Percentiles rank a stretch among this genome's conserved stretches.
phyloP scores from a whole-genome alignment of 1,139 yeast species.

The Hyphopichia wangnamkhiaoensis region DNA sequence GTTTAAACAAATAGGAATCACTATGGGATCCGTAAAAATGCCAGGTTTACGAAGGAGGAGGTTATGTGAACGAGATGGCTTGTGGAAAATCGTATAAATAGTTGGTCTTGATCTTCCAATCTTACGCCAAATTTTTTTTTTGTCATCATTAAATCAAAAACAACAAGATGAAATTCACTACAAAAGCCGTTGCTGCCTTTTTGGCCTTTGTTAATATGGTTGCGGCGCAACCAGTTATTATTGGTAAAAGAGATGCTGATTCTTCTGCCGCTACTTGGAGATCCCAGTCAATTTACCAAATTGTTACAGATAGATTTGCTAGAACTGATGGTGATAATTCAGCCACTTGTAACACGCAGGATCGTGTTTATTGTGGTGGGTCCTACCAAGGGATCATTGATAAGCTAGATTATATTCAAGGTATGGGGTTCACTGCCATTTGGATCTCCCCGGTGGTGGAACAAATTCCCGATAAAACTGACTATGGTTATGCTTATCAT shows the following conservation, averaged over 20 bases:
- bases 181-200: background rate
- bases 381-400: slow-evolving; percentile 4
- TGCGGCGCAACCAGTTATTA: background rate
- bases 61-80: no score
- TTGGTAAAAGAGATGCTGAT: background rate
- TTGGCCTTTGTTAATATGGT: background rate
- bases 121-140: no score
- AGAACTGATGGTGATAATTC: slow-evolving; percentile 3
- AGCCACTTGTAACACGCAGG: background rate
- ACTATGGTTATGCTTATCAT: slow-evolving; percentile 4
- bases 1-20: no score
- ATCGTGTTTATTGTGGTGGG: slow-evolving; percentile 5
- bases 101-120: no score
- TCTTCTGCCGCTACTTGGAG: slow-evolving; percentile 2
- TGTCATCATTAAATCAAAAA: background rate
- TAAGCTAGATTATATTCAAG: slow-evolving; percentile 5
- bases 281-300: slow-evolving; percentile 4
- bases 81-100: no score
- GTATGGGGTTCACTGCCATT: slow-evolving; percentile 6
- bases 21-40: no score
- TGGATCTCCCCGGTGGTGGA: slow-evolving; percentile 6
- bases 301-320: slow-evolving; percentile 5
- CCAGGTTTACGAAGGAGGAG: no score
- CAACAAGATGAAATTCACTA: background rate
- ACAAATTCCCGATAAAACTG: slow-evolving; percentile 3